phyloP scores from a whole-genome alignment of 176 grass and related monocot species.

The Chrysopogon serrulatus region DNA sequence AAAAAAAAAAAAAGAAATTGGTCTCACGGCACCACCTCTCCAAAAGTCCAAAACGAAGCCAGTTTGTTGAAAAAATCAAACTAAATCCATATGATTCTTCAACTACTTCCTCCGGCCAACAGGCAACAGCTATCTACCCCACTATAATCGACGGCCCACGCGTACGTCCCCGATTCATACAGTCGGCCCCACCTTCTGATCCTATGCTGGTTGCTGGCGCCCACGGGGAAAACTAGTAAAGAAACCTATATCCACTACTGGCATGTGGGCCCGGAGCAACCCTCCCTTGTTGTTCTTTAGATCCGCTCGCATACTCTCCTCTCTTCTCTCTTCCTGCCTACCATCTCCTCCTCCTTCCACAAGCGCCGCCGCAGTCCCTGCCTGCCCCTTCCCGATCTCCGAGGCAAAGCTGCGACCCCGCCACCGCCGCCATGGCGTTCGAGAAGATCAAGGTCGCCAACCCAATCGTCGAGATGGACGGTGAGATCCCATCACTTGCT shows the following conservation, averaged over 20 bases:
- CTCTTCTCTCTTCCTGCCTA: not conserved
- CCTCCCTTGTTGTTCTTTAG: not conserved
- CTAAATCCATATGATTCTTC: not conserved
- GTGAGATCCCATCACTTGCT: constrained; percentile 39
- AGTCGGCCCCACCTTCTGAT: not conserved
- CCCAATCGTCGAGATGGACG: constrained; percentile 92
- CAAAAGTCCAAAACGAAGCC: not conserved
- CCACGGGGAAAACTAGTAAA: not conserved
- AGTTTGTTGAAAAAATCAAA: not conserved
- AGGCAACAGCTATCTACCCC: not conserved
- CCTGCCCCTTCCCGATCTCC: constrained; percentile 32
- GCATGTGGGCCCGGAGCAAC: not conserved
- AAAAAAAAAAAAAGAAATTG: not conserved
- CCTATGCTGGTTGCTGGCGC: not conserved
- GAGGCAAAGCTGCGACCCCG: constrained; percentile 25
- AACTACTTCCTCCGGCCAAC: not conserved
- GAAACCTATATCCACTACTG: not conserved
- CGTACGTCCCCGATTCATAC: not conserved
- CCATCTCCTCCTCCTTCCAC: not conserved
- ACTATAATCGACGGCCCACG: not conserved
- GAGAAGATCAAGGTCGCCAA: constrained; percentile 90
- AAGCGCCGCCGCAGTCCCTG: not conserved
- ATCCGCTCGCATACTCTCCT: constrained; percentile 17
- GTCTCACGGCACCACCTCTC: not conserved
- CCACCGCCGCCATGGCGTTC: constrained; percentile 56